Conservation (phyloP, 2,329 filamentous ascomycete genomes). For the Neofusicoccum umdonicola region DNA sequence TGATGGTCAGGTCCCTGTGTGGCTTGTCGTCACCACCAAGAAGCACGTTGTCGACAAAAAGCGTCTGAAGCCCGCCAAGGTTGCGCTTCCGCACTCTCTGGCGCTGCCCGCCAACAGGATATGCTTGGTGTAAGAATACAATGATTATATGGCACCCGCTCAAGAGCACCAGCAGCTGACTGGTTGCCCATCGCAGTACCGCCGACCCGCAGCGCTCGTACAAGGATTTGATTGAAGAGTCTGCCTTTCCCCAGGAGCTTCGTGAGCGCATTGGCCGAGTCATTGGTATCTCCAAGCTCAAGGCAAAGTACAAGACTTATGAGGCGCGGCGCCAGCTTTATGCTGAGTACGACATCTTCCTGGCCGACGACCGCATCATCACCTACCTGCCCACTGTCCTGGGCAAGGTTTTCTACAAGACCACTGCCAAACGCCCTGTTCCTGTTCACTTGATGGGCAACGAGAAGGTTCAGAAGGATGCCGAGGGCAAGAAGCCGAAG, state of each 20-base stretch:
- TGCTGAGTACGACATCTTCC: conserved; percentile 86
- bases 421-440: conserved; percentile 78
- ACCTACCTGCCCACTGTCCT: conserved; percentile 71
- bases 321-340: conserved; percentile 78
- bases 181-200: conserved; percentile 54
- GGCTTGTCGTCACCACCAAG: conserved; percentile 63
- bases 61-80: conserved; percentile 79
- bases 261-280: conserved; percentile 56
- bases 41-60: conserved; percentile 70
- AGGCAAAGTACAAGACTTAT: conserved; percentile 84
- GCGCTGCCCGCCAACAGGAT: background rate
- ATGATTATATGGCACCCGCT: too few species aligned
- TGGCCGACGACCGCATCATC: conserved; percentile 84
- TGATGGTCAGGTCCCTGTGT: conserved; percentile 55
- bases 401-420: conserved; percentile 91
- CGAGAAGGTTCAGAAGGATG: conserved; percentile 60
- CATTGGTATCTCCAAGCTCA: conserved; percentile 80
- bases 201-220: conserved; percentile 80
- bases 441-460: conserved; percentile 70
- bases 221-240: conserved; percentile 80
- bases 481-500: conserved; percentile 43
- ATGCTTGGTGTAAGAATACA: conserved; percentile 12
- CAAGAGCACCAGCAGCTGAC: background rate
- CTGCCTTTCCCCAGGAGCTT: conserved; percentile 54
- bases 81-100: conserved; percentile 39